Conservation (phyloP, 2,329 filamentous ascomycete genomes). For the Myriosclerotinia curreyana region DNA sequence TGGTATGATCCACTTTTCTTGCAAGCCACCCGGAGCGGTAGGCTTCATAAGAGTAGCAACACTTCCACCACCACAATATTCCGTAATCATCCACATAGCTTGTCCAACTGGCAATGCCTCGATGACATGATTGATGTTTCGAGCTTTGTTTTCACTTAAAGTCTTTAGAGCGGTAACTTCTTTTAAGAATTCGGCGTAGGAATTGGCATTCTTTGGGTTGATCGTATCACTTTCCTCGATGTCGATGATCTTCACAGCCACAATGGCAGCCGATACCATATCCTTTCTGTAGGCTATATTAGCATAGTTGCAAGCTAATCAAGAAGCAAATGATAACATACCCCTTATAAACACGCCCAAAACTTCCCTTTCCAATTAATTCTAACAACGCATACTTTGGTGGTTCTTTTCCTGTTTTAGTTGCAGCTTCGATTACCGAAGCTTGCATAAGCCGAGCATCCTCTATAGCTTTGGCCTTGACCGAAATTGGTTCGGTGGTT, state of each 20-base stretch:
- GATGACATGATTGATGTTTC: conserved; percentile 78
- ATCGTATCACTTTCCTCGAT: conserved; percentile 73
- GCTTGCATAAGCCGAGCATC: conserved; percentile 70
- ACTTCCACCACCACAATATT: conserved; percentile 82
- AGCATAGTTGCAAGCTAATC: background rate
- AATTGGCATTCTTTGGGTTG: conserved; percentile 62
- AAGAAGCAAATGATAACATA: conserved; percentile 25
- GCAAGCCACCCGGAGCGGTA: conserved; percentile 61
- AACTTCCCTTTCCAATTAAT: conserved; percentile 72
- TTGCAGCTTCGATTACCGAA: conserved; percentile 59
- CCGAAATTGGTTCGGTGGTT: conserved; percentile 24
- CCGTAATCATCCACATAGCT: conserved; percentile 83
- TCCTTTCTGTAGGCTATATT: conserved; percentile 32
- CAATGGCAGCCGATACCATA: conserved; percentile 47
- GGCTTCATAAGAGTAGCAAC: conserved; percentile 71
- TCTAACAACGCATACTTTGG: conserved; percentile 68
- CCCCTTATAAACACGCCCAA: conserved; percentile 70
- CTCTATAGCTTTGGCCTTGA: conserved; percentile 46
- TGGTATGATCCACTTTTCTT: conserved; percentile 67
- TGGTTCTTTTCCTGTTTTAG: conserved; percentile 55
- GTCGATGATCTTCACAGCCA: conserved; percentile 80
- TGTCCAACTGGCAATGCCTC: conserved; percentile 75
- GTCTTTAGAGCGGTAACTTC: conserved; percentile 68
- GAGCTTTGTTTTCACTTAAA: conserved; percentile 69
- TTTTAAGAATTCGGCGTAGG: conserved; percentile 67